These are phyloP conservation scores for Pseudopithomyces chartarum DNA, from an alignment of 2,329 filamentous ascomycete genomes.

Conservation along the genomic window DNA sequence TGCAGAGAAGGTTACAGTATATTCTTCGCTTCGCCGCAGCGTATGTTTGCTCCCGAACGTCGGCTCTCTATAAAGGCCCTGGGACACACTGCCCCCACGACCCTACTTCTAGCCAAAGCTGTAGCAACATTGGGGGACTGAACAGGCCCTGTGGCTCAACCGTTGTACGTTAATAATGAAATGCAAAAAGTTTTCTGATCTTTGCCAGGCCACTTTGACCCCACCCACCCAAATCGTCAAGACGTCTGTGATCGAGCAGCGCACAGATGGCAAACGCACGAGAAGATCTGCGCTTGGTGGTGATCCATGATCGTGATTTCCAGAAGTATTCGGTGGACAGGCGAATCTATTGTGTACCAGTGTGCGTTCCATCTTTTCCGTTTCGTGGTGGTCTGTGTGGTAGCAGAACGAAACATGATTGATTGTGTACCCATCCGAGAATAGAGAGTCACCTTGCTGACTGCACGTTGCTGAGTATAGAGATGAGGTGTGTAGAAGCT, in stretches of 20 bases:
- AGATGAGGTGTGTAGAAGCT: not conserved
- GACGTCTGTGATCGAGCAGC: not conserved
- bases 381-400: not conserved
- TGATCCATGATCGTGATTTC: slow-evolving; percentile 44
- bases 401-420: no score
- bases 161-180: not conserved
- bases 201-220: not conserved
- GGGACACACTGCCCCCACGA: not conserved
- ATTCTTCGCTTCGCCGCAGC: slow-evolving; percentile 18
- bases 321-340: slow-evolving; percentile 46
- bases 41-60: slow-evolving; percentile 6
- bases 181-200: not conserved
- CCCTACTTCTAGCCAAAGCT: not conserved
- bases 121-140: not conserved
- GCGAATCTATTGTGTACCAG: slow-evolving; percentile 46
- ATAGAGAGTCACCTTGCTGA: not conserved
- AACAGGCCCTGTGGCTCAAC: not conserved
- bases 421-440: not conserved
- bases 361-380: slow-evolving; percentile 12
- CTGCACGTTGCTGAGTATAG: not conserved
- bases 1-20: slow-evolving; percentile 19
- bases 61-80: slow-evolving; percentile 13
- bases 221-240: not conserved
- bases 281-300: slow-evolving; percentile 25
- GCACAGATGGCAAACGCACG: slow-evolving; percentile 2